Conservation (phyloP, 2,329 filamentous ascomycete genomes). For the Botrytis galanthina region DNA sequence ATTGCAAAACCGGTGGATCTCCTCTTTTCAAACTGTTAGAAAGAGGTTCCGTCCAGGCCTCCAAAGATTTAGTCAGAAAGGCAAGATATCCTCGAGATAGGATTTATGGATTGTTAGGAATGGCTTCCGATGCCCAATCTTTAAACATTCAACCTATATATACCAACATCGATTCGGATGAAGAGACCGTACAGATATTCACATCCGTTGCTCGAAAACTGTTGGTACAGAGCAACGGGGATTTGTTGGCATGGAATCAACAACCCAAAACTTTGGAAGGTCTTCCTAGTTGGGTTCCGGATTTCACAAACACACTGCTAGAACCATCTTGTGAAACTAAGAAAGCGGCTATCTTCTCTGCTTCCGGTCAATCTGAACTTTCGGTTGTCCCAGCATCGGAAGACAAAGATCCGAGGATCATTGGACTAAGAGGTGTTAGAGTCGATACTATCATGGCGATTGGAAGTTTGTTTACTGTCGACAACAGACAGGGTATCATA, state of each 20-base stretch:
- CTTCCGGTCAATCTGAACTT: not conserved
- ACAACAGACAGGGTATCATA: not conserved
- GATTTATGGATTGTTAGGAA: slow-evolving; percentile 22
- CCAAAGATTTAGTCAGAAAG: not conserved
- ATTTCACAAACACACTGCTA: slow-evolving; percentile 8
- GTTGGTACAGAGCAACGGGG: slow-evolving; percentile 6
- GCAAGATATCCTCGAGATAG: slow-evolving; percentile 22
- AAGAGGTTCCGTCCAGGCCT: not conserved
- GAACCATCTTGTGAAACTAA: slow-evolving; percentile 4
- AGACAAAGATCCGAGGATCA: not conserved
- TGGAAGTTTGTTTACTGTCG: not conserved
- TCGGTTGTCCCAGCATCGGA: not conserved
- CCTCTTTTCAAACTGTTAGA: slow-evolving; percentile 11
- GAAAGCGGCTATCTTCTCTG: not conserved
- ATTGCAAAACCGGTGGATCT: not conserved
- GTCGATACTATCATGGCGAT: not conserved
- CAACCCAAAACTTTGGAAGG: not conserved
- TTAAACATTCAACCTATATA: slow-evolving; percentile 11
- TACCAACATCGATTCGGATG: slow-evolving; percentile 7
- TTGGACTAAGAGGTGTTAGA: not conserved
- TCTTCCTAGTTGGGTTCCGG: slow-evolving; percentile 22
- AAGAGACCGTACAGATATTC: slow-evolving; percentile 16
- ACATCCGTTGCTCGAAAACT: slow-evolving; percentile 10
- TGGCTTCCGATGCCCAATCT: slow-evolving; percentile 9
- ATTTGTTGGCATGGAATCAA: slow-evolving; percentile 20